These are phyloP conservation scores for Sarocladium kiliense DNA, from an alignment of 2,329 filamentous ascomycete genomes.

Conservation along the genomic window DNA sequence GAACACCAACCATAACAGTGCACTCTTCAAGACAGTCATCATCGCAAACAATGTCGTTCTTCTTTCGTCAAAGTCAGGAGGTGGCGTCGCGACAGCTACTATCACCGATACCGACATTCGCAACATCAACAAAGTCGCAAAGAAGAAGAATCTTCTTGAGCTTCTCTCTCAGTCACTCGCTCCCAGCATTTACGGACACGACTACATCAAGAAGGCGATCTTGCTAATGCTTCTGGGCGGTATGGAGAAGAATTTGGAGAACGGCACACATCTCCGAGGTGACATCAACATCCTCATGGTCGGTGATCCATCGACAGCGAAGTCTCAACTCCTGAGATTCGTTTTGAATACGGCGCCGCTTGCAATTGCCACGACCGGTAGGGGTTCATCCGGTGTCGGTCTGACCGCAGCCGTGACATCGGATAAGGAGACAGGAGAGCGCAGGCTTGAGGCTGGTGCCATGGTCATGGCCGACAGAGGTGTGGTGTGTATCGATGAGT, in stretches of 20 bases:
- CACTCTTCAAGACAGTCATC: constrained; percentile 90
- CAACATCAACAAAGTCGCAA: constrained; percentile 96
- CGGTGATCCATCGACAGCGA: constrained; percentile 95
- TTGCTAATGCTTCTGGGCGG: constrained; percentile 91
- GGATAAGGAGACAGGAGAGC: constrained; percentile 95
- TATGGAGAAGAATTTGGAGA: constrained; percentile 97
- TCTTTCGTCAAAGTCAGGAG: constrained; percentile 91
- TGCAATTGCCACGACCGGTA: constrained; percentile 93
- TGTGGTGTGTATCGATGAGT: constrained; percentile 98
- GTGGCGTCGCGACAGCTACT: constrained; percentile 82
- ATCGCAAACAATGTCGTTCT: constrained; percentile 93
- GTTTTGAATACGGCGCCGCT: constrained; percentile 95
- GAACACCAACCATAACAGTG: constrained; percentile 84
- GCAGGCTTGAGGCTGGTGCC: constrained; percentile 90
- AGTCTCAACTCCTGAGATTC: constrained; percentile 95
- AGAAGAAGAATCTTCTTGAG: constrained; percentile 90
- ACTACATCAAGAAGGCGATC: constrained; percentile 97
- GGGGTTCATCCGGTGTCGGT: constrained; percentile 96
- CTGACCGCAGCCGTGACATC: constrained; percentile 92
- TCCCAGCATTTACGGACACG: constrained; percentile 94
- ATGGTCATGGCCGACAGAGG: constrained; percentile 98
- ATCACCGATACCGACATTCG: constrained; percentile 97
- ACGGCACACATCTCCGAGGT: constrained; percentile 94
- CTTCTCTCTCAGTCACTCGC: constrained; percentile 90
- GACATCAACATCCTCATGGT: constrained; percentile 99